Conservation (phyloP, 1,284 basidiomycete genomes). For the Inonotus obliquus region DNA sequence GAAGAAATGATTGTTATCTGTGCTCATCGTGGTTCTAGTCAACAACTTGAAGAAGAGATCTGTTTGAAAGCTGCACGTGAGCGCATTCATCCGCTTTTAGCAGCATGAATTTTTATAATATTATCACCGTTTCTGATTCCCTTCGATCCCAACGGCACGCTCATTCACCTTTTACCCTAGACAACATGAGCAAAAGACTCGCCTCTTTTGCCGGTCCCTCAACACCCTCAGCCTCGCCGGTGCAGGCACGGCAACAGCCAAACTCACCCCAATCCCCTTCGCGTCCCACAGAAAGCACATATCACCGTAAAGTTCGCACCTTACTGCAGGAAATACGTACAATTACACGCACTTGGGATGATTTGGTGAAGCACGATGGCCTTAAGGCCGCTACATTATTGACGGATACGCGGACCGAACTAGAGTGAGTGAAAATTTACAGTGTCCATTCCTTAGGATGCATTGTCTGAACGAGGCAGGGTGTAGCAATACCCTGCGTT, state of each 20-base stretch:
- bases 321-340: constrained; percentile 58
- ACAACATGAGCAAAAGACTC: constrained; percentile 42
- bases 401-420: constrained; percentile 68
- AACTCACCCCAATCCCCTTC: constrained; percentile 49
- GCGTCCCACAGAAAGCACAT: constrained; percentile 55
- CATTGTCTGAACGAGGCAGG: constrained; percentile 1
- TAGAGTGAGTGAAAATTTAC: constrained; percentile 51
- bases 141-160: neutral
- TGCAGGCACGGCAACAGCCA: constrained; percentile 35
- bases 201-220: constrained; percentile 76
- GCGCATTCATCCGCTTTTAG: neutral
- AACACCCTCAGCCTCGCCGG: constrained; percentile 63
- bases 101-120: neutral
- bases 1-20: constrained; percentile 41
- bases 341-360: constrained; percentile 67
- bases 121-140: neutral
- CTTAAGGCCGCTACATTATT: constrained; percentile 58
- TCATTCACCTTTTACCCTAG: neutral
- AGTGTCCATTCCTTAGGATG: neutral
- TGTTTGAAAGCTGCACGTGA: neutral
- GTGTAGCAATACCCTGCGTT: constrained; percentile 56
- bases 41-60: neutral
- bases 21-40: constrained; percentile 10
- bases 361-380: constrained; percentile 70
- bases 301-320: constrained; percentile 64